phyloP scores from a whole-genome alignment of 2,329 filamentous ascomycete genomes.

The Aspergillus tanneri region DNA sequence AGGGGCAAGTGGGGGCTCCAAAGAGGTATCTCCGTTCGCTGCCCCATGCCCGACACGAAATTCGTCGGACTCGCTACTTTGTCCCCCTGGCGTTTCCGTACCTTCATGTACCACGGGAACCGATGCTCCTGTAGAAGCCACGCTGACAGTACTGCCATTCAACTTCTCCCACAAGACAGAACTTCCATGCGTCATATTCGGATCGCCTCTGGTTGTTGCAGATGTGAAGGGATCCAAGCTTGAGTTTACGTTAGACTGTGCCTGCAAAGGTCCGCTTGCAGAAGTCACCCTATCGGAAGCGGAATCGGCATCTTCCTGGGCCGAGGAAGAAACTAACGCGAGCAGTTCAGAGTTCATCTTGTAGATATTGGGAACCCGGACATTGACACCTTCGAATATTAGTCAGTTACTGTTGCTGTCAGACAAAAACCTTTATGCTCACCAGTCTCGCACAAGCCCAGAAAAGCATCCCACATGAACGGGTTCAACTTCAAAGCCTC shows the following conservation, averaged over 20 bases:
- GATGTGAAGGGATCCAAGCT: constrained; percentile 47
- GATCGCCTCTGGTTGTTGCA: constrained; percentile 34
- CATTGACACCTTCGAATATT: constrained; percentile 63
- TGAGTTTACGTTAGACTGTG: constrained; percentile 37
- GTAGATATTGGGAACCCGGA: constrained; percentile 85
- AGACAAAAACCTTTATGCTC: constrained; percentile 19
- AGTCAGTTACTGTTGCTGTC: constrained; percentile 5
- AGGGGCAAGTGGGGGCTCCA: constrained; percentile 47
- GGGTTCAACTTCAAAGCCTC: constrained; percentile 86
- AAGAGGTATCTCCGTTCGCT: constrained; percentile 31
- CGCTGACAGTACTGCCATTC: constrained; percentile 47
- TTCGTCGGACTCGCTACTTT: constrained; percentile 46
- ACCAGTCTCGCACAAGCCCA: constrained; percentile 77
- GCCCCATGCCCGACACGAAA: constrained; percentile 35
- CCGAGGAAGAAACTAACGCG: constrained; percentile 45
- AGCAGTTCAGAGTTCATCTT: constrained; percentile 67
- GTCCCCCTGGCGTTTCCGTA: constrained; percentile 62
- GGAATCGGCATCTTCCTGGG: constrained; percentile 31
- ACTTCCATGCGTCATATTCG: constrained; percentile 37
- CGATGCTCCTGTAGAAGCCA: constrained; percentile 34
- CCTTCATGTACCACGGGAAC: constrained; percentile 49
- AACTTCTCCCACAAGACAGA: constrained; percentile 51
- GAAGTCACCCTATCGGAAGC: constrained; percentile 33
- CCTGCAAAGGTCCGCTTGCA: constrained; percentile 36
- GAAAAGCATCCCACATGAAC: constrained; percentile 98